Conservation (phyloP, 768 basidiomycete species). For the Leccinellum albellum region DNA sequence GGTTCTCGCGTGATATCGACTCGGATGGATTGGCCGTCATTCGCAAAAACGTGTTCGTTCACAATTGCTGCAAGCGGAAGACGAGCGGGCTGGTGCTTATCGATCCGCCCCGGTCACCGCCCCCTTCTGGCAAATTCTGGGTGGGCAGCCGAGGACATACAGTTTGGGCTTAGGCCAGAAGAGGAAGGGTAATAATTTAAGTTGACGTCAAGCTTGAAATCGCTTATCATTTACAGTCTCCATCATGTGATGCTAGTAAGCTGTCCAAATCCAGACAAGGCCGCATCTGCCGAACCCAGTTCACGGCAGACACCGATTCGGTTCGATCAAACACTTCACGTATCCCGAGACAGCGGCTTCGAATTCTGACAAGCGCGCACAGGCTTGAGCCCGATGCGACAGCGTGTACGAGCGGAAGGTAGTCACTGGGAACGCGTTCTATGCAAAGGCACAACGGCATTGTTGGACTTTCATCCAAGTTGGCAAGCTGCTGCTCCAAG, state of each 20-base stretch:
- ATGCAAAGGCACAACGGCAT: background rate
- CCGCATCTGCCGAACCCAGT: background rate
- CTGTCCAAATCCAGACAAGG: background rate
- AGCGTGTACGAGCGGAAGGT: background rate
- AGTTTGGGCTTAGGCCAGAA: conserved; percentile 1
- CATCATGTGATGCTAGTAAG: conserved; percentile 13
- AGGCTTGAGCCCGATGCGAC: background rate
- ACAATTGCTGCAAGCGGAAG: conserved; percentile 8
- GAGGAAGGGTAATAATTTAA: conserved; percentile 16
- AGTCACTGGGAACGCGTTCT: background rate
- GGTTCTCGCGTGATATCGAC: conserved; percentile 19
- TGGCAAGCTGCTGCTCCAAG: background rate
- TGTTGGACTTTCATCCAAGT: background rate
- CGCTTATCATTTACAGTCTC: conserved; percentile 12
- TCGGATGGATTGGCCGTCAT: conserved; percentile 16
- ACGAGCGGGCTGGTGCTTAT: conserved; percentile 22
- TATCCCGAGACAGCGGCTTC: conserved; percentile 1
- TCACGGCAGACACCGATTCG: conserved; percentile 8
- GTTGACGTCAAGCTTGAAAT: conserved; percentile 12
- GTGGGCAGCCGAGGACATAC: conserved; percentile 19
- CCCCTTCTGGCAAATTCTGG: conserved; percentile 13
- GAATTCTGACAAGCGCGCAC: background rate
- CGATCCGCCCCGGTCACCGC: conserved; percentile 26
- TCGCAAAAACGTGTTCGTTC: conserved; percentile 8
- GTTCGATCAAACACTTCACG: conserved; percentile 20